A percentile compares a stretch with the other conserved stretches of the same genome.
Conservation (phyloP, 257 asterid species). For the Leonotis leonurus region DNA sequence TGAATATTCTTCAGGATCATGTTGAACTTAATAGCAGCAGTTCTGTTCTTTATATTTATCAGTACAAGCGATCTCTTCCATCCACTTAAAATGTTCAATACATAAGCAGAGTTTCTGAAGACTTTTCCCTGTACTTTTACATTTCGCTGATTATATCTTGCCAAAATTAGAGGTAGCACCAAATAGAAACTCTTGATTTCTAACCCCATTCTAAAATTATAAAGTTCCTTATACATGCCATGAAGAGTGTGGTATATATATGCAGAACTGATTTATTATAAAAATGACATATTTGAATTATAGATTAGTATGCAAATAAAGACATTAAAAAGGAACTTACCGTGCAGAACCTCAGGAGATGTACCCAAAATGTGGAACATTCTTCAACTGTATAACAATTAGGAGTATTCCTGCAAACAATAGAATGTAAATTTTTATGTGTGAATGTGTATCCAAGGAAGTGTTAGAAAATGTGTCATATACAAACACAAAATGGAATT, state of each 20-base stretch:
- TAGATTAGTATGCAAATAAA: constrained; percentile 8
- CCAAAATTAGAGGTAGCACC: constrained; percentile 4
- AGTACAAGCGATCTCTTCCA: not conserved
- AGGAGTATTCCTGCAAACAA: constrained; percentile 39
- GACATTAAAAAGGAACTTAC: constrained; percentile 27
- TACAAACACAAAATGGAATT: not conserved
- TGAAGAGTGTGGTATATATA: not conserved
- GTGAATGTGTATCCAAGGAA: constrained; percentile 8
- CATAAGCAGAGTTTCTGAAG: not conserved
- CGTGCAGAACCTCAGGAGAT: constrained; percentile 57
- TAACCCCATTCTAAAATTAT: not conserved
- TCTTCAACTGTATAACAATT: constrained; percentile 52
- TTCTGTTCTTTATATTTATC: not conserved
- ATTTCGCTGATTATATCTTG: not conserved
- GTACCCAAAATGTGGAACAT: constrained; percentile 33
- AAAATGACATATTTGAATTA: no score
- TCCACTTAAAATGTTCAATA: not conserved
- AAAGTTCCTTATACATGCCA: not conserved
- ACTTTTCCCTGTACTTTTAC: not conserved
- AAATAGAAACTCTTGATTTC: not conserved
- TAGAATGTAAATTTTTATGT: constrained; percentile 13
- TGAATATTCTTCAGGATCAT: not conserved
- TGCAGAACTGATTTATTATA: not conserved
- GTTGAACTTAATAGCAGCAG: not conserved
- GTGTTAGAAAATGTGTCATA: constrained; percentile 8